Conservation (phyloP, 2,329 filamentous ascomycete genomes). For the Ceratocystis diversiconidia region DNA sequence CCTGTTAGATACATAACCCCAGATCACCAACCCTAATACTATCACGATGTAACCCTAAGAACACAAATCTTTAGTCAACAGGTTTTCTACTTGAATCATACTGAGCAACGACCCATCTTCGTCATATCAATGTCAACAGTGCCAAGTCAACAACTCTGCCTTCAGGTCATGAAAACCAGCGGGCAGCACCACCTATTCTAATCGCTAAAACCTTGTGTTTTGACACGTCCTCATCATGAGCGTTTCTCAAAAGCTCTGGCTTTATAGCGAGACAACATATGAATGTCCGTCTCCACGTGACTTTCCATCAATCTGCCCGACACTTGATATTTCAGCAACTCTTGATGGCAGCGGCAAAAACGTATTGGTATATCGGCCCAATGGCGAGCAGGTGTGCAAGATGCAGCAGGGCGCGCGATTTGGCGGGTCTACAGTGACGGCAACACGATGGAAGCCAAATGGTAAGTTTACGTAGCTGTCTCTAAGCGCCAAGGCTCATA, state of each 20-base stretch:
- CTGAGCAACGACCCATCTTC: neutral
- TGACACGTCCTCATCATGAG: conserved; percentile 17
- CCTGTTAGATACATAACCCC: conserved; percentile 1
- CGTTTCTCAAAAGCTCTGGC: conserved; percentile 28
- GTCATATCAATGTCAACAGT: neutral
- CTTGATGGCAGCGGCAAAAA: conserved; percentile 51
- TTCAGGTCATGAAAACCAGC: neutral
- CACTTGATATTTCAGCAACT: conserved; percentile 68
- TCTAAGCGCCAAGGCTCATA: neutral
- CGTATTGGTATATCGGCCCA: conserved; percentile 63
- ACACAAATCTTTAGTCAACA: neutral
- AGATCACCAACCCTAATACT: neutral
- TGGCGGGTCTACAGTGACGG: conserved; percentile 29
- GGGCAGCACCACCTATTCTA: neutral
- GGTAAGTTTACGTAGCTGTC: conserved; percentile 34
- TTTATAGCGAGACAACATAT: conserved; percentile 44
- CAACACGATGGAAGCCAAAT: conserved; percentile 52
- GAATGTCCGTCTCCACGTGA: conserved; percentile 39
- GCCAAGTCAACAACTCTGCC: neutral
- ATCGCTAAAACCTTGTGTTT: neutral
- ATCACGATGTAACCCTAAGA: neutral
- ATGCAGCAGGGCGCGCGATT: conserved; percentile 32
- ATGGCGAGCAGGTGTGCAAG: conserved; percentile 51
- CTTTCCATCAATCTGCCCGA: conserved; percentile 63
- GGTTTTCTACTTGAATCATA: neutral